These are phyloP conservation scores for Hypoxylon fuscum DNA, from an alignment of 495 filamentous ascomycete genomes.

Conservation along the genomic window DNA sequence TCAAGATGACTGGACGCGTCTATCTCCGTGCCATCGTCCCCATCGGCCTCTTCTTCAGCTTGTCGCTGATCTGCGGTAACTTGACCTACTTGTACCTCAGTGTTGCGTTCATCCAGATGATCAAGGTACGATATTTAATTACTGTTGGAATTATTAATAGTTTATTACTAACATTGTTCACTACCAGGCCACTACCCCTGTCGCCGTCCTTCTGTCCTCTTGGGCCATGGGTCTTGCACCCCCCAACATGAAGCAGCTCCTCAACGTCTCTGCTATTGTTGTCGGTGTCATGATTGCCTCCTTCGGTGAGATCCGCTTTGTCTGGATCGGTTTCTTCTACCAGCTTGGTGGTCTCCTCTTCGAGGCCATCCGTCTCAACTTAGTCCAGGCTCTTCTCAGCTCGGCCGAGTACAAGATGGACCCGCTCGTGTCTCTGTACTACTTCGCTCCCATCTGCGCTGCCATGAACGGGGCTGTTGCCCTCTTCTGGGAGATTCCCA, in stretches of 20 bases:
- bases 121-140: constrained; percentile 65
- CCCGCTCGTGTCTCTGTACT: constrained; percentile 93
- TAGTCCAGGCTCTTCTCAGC: constrained; percentile 90
- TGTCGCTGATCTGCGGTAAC: constrained; percentile 95
- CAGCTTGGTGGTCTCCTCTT: constrained; percentile 86
- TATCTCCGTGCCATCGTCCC: constrained; percentile 92
- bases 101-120: constrained; percentile 97
- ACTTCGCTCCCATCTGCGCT: constrained; percentile 93
- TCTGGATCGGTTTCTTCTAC: constrained; percentile 85
- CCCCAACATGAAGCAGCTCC: constrained; percentile 79
- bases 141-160: background rate
- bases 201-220: constrained; percentile 84
- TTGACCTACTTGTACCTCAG: constrained; percentile 91
- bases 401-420: constrained; percentile 97
- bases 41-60: constrained; percentile 91
- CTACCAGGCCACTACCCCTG: constrained; percentile 82
- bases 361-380: constrained; percentile 88
- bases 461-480: constrained; percentile 85
- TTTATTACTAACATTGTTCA: constrained; percentile 38
- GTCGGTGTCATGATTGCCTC: constrained; percentile 90
- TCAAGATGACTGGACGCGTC: constrained; percentile 92
- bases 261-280: constrained; percentile 89
- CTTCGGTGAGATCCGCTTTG: constrained; percentile 91
- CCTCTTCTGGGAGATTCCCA: constrained; percentile 80
- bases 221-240: constrained; percentile 83